Percentiles rank a stretch among this genome's conserved stretches.
phyloP scores from a whole-genome alignment of 352 stramenopile species.

The Phytophthora agathidicida region DNA sequence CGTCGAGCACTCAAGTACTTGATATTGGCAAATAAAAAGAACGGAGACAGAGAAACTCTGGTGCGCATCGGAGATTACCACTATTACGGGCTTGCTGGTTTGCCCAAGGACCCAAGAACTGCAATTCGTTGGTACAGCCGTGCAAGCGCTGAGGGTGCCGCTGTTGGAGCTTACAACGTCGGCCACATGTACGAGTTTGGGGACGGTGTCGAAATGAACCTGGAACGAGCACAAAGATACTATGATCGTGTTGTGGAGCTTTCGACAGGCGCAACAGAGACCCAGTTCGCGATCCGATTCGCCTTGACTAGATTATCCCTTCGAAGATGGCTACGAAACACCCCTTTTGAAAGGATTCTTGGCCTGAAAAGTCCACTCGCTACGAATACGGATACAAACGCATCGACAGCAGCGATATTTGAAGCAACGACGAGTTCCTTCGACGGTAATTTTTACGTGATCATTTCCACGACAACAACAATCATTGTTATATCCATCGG shows the following conservation, averaged over 20 bases:
- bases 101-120: constrained; percentile 34
- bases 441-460: constrained; percentile 6
- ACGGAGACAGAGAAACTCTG: constrained; percentile 62
- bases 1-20: constrained; percentile 50
- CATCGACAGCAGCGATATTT: constrained; percentile 7
- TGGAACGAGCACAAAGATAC: constrained; percentile 63
- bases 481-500: constrained; percentile 25
- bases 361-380: constrained; percentile 1
- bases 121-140: constrained; percentile 76
- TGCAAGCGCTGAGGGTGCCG: constrained; percentile 64
- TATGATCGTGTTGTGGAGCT: constrained; percentile 66
- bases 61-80: constrained; percentile 80
- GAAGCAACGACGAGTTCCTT: constrained; percentile 13
- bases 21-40: constrained; percentile 33
- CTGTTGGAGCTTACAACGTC: constrained; percentile 72
- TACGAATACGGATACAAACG: constrained; percentile 6
- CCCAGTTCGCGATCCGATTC: constrained; percentile 42
- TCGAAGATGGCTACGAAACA: constrained; percentile 38
- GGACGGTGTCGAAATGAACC: constrained; percentile 51
- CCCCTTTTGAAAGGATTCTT: constrained; percentile 27
- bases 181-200: constrained; percentile 79
- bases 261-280: constrained; percentile 33
- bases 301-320: constrained; percentile 41
- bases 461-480: constrained; percentile 22
- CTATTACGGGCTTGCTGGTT: constrained; percentile 67